Evolutionary conservation across 176 grass and related monocot genomes (phyloP), one percentile per base, ranked within the genome.

Genomic region (Guadua angustifolia): DNA sequence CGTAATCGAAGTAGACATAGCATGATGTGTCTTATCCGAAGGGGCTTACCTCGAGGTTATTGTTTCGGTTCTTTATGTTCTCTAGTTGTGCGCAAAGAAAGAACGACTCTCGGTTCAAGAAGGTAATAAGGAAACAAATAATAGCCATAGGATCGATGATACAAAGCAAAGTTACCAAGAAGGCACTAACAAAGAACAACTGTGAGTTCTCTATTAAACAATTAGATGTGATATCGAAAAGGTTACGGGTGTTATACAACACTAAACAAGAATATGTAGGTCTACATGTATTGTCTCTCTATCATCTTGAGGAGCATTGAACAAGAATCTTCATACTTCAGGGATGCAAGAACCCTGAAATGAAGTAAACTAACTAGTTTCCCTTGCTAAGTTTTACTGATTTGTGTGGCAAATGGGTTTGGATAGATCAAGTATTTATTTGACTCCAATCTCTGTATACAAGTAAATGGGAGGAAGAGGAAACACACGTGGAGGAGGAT

Each of bases 21-120:
- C 2, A 52, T 72, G 22, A 65, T 17, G 13, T 63, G 17, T 72
- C 71, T 71, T 44, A 56, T 52, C 64, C 22, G 17, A 81, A 79
- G 52, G 39, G 45, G 58, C 67, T 86, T 32, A 84, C 88, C 74
- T 90, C 82, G 80, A 40, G 3, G 58, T 50, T 29, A 53, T 66
- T 77, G 81, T 86, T 83, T 66, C 74, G 77, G 73, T 85, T 92
- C 88, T 85, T 74, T 77, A 78, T 80, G 64, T 78, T 68, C 90
- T 86, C 77, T 88, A 55, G 86, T 89, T 87, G 78, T 71, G 92
- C 89, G 88, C 60, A 85, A 79, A 53, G 58, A 75, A 67, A 68
- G 49, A 79, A 50, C 36, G 56, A 29, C 62, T 66, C 43, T 40
- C 25, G 74, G 55, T 74, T 79, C 46, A n/a, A 67, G 29, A 82